Conservation (phyloP, 768 basidiomycete genomes). For the Tremella mesenterica region DNA sequence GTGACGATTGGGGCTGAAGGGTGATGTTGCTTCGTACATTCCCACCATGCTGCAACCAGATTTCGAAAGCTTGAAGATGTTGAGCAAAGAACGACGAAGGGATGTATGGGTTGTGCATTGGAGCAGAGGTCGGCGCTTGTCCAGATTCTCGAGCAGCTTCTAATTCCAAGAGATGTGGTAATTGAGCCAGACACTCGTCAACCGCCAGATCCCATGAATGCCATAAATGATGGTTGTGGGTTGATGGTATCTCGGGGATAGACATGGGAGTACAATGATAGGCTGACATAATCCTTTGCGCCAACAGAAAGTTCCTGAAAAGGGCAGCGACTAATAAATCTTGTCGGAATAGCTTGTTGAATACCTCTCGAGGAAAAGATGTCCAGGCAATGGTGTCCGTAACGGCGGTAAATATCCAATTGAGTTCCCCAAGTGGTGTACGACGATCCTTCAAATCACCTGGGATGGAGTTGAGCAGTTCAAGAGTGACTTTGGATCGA, state of each 20-base stretch:
- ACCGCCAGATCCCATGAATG: conserved; percentile 96
- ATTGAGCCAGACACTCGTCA: conserved; percentile 82
- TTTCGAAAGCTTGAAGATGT: conserved; percentile 92
- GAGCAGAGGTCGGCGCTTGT: conserved; percentile 22
- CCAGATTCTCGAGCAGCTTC: conserved; percentile 9
- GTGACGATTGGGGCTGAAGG: conserved; percentile 51
- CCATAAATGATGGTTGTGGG: conserved; percentile 96
- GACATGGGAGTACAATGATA: conserved; percentile 96
- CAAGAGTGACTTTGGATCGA: conserved; percentile 49
- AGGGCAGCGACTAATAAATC: conserved; percentile 92
- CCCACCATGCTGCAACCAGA: conserved; percentile 90
- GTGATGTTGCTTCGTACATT: conserved; percentile 42
- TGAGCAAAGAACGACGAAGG: conserved; percentile 91
- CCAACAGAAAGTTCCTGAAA: conserved; percentile 93
- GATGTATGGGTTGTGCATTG: conserved; percentile 51
- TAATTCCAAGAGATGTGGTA: conserved; percentile 59
- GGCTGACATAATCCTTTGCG: conserved; percentile 95
- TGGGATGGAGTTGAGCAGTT: conserved; percentile 90
- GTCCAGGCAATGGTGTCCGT: conserved; percentile 99
- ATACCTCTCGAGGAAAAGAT: conserved; percentile 83
- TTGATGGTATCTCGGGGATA: conserved; percentile 78
- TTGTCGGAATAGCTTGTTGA: conserved; percentile 86
- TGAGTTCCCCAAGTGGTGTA: conserved; percentile 94
- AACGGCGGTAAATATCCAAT: conserved; percentile 98
- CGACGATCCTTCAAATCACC: conserved; percentile 94